Evolutionary conservation across 305 asterid genomes (phyloP), one percentile per base, ranked within the genome.

Genomic region (Lippia alba): DNA sequence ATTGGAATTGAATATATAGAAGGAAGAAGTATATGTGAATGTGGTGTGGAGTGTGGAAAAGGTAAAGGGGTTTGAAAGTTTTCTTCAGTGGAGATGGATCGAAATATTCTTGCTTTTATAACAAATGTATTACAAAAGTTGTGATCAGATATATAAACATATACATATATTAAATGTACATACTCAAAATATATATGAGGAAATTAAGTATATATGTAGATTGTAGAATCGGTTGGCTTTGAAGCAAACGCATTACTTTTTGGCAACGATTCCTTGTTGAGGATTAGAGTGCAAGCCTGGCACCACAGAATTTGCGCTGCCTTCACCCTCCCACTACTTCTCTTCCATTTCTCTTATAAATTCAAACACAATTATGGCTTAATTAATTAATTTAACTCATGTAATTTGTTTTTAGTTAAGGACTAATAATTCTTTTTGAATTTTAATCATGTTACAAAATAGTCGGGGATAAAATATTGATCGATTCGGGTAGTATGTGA

Each of bases 251-350:
- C 71, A 75, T 79, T 79, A 70, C 85, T 78, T 81, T 84, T 71
- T 65, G 70, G 75, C 76, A 75, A 81, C 78, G 85, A 81, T 82
- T 77, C 80, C 74, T 82, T 79, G 82, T 76, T 82, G 72, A 80
- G 79, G 81, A 82, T 85, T 82, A 76, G 84, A 80, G 85, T 85
- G 85, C 90, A 80, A 85, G 89, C 81, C 87, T 85, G 90, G 90
- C 85, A 85, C 87, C 86, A 75, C 83, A 69, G 19, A 69, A 17
- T 62, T 78, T 76, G 39, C 78, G 70, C 70, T 64, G 61, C 62
- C 71, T 40, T 39, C 66, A 45, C 51, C 48, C 32, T 45, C 61
- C 56, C 75, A 50, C 67, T 60, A 53, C 48, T 45, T 50, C 67
- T 51, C 18, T 36, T 72, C 64, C 41, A 33, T 44, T 53, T n/a